Base-by-base conservation (phyloP, 371 early-diverging fungal genomes). In the Antonospora locustae region DNA sequence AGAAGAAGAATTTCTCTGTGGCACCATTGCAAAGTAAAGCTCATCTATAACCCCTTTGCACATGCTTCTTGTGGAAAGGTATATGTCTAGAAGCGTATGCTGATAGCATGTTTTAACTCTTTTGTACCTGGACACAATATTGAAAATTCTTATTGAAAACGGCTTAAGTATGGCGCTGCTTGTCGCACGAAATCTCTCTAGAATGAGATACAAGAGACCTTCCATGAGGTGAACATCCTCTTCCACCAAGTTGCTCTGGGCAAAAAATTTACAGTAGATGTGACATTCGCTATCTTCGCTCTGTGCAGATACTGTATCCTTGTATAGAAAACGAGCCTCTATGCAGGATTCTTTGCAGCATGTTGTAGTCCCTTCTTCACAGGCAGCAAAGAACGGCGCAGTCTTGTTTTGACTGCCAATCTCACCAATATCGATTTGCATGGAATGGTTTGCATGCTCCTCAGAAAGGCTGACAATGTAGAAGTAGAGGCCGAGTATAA, bases 191-290 rank as follows among this genome's bases (percentile, higher is more conserved):
- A 51, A 63, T 46, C 64, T 63, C 27, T 50, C 45, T 3, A 68
- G 16, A 1, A 64, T 16, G 17, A 68, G 29, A 20, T 61, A 46
- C 0, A 68, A 32, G 17, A 68, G 34, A 3, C 65, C 61, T 14
- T 17, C 34, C n/a, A 68, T n/a, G 9, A 68, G 22, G 20, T 55
- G 45, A 12, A 16, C 16, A 14, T 68, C 61, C 7, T 40, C 49
- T 23, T 50, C n/a, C 1, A 0, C 2, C 36, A 36, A 47, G 14
- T 1, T 40, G 1, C 20, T 2, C 14, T 32, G 22, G 3, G 34
- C 3, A 32, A 36, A 14, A 16, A 12, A 16, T 24, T 43, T 48
- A 55, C n/a, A 40, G 55, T 3, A n/a, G 1, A 27, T 61, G 59
- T n/a, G 41, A 1, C 20, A 27, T 3, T 2, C 19, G 23, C 34